phyloP scores from a whole-genome alignment of 768 basidiomycete genomes.

The Harrya chromipes region DNA sequence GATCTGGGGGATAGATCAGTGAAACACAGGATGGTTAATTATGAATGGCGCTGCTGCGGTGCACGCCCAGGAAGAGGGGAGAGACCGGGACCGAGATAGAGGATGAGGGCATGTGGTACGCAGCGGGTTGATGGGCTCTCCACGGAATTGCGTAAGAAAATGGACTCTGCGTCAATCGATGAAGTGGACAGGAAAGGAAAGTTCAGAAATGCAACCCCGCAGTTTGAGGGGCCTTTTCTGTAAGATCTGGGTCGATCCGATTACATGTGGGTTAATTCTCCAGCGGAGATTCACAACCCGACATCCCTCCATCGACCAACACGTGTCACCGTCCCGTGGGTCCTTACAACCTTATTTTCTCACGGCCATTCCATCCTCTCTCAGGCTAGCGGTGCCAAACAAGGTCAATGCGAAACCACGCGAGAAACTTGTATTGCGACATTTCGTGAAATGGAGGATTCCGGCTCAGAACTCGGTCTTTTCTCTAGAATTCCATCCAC shows the following conservation, averaged over 20 bases:
- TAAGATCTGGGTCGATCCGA: conserved; percentile 25
- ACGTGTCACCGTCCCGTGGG: conserved; percentile 24
- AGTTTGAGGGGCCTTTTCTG: conserved; percentile 26
- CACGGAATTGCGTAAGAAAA: conserved; percentile 19
- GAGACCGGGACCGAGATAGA: conserved; percentile 27
- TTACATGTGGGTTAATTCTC: conserved; percentile 19
- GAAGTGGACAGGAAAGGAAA: conserved; percentile 16
- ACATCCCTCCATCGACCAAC: conserved; percentile 11
- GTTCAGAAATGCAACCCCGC: conserved; percentile 22
- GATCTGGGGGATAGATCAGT: conserved; percentile 9
- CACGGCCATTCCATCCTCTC: conserved; percentile 10
- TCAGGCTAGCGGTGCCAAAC: conserved; percentile 4
- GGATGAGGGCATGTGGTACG: conserved; percentile 6
- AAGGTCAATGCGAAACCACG: conserved; percentile 7
- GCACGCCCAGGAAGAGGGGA: conserved; percentile 9
- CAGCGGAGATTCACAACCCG: conserved; percentile 23
- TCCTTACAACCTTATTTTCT: conserved; percentile 13
- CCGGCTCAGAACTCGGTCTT: conserved; percentile 54
- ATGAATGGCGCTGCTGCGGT: conserved; percentile 18
- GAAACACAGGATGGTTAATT: conserved; percentile 11
- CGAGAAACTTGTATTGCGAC: conserved; percentile 14
- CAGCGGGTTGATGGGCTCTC: conserved; percentile 1
- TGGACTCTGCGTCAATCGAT: conserved; percentile 17
- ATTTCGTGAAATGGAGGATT: conserved; percentile 19
- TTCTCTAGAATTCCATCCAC: conserved; percentile 89